Conservation (phyloP, 2,329 filamentous ascomycete genomes). For the Chrysoporthe deuterocubensis region DNA sequence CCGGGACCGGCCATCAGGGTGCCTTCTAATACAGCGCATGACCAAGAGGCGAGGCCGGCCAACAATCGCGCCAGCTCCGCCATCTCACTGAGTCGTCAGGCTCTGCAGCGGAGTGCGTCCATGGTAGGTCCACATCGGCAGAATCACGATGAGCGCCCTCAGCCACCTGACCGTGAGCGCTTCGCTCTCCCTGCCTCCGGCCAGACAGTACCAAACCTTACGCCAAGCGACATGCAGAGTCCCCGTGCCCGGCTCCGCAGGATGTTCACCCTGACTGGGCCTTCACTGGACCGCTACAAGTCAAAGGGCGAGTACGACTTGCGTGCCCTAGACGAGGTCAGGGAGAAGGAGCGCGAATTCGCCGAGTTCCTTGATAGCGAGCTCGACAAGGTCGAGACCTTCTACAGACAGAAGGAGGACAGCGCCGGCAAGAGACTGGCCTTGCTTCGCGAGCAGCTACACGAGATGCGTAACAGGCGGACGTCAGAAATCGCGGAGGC, state of each 20-base stretch:
- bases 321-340: constrained; percentile 56
- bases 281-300: constrained; percentile 39
- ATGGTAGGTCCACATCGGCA: constrained; percentile 28
- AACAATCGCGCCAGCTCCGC: constrained; percentile 17
- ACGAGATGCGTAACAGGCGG: constrained; percentile 87
- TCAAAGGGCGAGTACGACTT: constrained; percentile 48
- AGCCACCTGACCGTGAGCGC: not conserved
- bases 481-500: constrained; percentile 68
- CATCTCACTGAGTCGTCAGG: constrained; percentile 34
- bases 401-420: constrained; percentile 86
- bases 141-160: constrained; percentile 1
- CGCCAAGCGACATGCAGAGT: constrained; percentile 34
- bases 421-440: constrained; percentile 76
- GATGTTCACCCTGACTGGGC: constrained; percentile 44
- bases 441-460: constrained; percentile 79
- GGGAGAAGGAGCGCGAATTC: constrained; percentile 80
- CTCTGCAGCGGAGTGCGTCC: constrained; percentile 45
- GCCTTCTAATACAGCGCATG: constrained; percentile 38
- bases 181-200: constrained; percentile 12
- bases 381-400: constrained; percentile 87
- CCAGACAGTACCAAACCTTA: constrained; percentile 29
- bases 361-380: constrained; percentile 83
- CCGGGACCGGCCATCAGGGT: constrained; percentile 57
- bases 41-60: constrained; percentile 1
- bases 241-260: constrained; percentile 41